Evolutionary conservation across 257 asterid species (phyloP).

Genomic region (Lycium ferocissimum): DNA sequence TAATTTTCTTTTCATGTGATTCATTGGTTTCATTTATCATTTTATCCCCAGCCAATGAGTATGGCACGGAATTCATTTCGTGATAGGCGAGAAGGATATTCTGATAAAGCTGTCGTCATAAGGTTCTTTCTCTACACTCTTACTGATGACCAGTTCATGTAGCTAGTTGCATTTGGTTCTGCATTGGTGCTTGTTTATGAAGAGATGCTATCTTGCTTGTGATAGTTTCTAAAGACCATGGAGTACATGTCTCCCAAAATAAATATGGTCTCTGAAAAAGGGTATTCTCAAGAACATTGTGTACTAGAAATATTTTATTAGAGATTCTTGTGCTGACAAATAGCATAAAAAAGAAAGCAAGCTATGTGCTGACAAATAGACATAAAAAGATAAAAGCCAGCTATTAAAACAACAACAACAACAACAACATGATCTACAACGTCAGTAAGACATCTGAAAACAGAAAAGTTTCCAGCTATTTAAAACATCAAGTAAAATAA

Average conservation of each 20-base stretch:
- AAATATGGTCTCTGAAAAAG: neutral
- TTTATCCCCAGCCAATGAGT: slow-evolving; percentile 74
- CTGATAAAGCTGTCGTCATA: slow-evolving; percentile 93
- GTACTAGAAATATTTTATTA: neutral
- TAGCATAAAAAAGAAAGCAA: neutral
- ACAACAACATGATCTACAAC: too few relatives aligned
- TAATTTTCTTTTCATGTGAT: slow-evolving; percentile 25
- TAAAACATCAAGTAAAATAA: slow-evolving; percentile 5
- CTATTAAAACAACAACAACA: too few relatives aligned
- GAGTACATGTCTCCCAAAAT: neutral
- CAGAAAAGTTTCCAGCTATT: slow-evolving; percentile 12
- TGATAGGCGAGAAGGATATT: slow-evolving; percentile 85
- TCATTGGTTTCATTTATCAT: slow-evolving; percentile 34
- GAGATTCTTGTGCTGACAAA: slow-evolving; percentile 22
- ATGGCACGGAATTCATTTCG: slow-evolving; percentile 85
- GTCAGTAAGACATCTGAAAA: slow-evolving; percentile 3
- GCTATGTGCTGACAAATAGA: neutral
- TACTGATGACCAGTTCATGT: slow-evolving; percentile 11
- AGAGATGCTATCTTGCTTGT: slow-evolving; percentile 13
- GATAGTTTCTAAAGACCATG: neutral
- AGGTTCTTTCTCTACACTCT: slow-evolving; percentile 57
- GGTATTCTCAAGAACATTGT: neutral
- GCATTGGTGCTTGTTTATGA: slow-evolving; percentile 11
- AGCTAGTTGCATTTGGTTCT: neutral
- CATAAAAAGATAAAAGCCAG: too few relatives aligned